Conservation (phyloP, 805 yeast genomes). For the Suhomyces sp. region DNA sequence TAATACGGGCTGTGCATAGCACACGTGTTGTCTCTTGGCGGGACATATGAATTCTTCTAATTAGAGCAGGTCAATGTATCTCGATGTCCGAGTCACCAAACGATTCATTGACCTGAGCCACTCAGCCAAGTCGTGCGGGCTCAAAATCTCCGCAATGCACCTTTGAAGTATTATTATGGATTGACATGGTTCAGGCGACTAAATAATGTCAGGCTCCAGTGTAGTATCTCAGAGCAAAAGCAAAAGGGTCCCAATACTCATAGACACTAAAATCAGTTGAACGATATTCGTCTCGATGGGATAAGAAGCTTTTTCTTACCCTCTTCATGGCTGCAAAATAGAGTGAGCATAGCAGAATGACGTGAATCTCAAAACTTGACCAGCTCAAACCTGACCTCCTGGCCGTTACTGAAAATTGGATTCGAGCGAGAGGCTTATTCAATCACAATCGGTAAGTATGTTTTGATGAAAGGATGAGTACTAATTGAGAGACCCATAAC, state of each 20-base stretch:
- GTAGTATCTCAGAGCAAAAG: neutral
- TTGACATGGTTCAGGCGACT: neutral
- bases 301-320: neutral
- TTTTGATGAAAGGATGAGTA: too few relatives aligned
- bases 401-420: too few relatives aligned
- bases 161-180: too few relatives aligned
- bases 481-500: too few relatives aligned
- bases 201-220: neutral
- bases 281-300: neutral
- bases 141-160: neutral
- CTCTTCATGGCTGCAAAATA: neutral
- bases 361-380: too few relatives aligned
- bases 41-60: neutral
- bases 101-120: too few relatives aligned
- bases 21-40: neutral
- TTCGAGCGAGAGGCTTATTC: too few relatives aligned
- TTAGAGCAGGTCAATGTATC: neutral
- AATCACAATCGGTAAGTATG: too few relatives aligned
- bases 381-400: neutral
- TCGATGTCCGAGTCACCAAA: neutral
- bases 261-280: neutral
- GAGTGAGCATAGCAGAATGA: neutral
- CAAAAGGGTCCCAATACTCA: too few relatives aligned
- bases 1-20: neutral
- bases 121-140: too few relatives aligned